Evolutionary conservation across 768 basidiomycete genomes (phyloP), one percentile per base, ranked within the genome.

Genomic region (Lactifluus volemus): DNA sequence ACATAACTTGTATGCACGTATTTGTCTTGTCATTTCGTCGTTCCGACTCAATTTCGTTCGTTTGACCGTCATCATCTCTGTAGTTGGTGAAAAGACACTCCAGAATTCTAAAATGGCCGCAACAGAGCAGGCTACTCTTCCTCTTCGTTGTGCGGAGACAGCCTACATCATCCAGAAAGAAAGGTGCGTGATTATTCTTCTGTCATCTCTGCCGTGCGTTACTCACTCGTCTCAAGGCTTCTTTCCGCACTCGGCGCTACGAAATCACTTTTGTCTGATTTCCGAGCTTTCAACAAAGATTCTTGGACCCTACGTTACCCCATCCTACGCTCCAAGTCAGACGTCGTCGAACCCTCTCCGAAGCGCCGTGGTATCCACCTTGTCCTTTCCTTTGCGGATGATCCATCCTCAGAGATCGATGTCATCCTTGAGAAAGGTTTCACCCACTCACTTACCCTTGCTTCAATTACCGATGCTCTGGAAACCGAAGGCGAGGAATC

Each of bases 251-350:
- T 97, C 65, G 83, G 87, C 67, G 77, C 82, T 0, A 84, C 93
- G 41, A 81, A 83, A 67, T 67, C 75, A 11, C 80, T 98, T 49
- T 76, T 97, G 42, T 73, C 73, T 52, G 87, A 87, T 67, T 74
- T 98, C 21, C 81, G 83, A 52, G 75, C 77, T 53, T 97, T 96
- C 78, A 97, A 90, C 76, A 85, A 86, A 74, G 77, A 84, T 42
- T 81, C 88, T 65, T 97, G 92, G 94, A 81, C 89, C 29, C 84
- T 98, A 15, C 78, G 91, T 60, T 98, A 98, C 73, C 95, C 95
- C 55, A 81, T 82, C 69, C 76, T 94, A 58, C 75, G 77, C 34
- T 80, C 84, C 56, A 77, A 81, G 57, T 56, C 73, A 1, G 67
- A 63, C 14, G 66, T 73, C 2, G 53, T 65, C 11, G 68, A 72